Conservation (phyloP, 352 stramenopile species). For the Globisporangium ultimum region DNA sequence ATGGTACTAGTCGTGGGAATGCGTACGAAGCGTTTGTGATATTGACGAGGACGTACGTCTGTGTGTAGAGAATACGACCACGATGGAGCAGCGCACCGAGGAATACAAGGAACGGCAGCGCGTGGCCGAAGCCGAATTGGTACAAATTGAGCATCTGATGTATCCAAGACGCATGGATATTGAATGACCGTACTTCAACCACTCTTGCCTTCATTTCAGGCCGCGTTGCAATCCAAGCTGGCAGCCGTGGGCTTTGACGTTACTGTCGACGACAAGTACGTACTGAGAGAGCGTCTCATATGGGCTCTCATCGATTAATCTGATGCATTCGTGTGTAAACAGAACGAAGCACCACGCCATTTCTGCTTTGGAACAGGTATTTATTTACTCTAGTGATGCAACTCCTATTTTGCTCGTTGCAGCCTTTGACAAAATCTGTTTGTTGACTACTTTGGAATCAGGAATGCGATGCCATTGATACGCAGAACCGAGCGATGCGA, state of each 20-base stretch:
- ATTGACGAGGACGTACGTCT: background rate
- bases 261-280: constrained; percentile 17
- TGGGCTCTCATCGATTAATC: background rate
- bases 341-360: constrained; percentile 38
- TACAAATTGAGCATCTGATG: constrained; percentile 7
- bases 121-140: constrained; percentile 30
- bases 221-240: constrained; percentile 16
- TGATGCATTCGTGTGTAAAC: no score
- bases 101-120: constrained; percentile 31
- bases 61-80: constrained; percentile 34
- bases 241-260: constrained; percentile 21
- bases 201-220: constrained; percentile 8
- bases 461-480: constrained; percentile 34
- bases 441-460: background rate
- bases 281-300: background rate
- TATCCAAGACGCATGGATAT: background rate
- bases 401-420: no score
- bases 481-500: constrained; percentile 22
- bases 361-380: constrained; percentile 21
- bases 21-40: background rate
- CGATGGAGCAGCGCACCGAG: constrained; percentile 37
- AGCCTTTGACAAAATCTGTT: no score
- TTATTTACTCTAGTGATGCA: no score
- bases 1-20: constrained; percentile 15
- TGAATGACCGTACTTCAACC: no score